Evolutionary conservation across 768 basidiomycete genomes (phyloP).

Genomic region (Lactarius indigo): DNA sequence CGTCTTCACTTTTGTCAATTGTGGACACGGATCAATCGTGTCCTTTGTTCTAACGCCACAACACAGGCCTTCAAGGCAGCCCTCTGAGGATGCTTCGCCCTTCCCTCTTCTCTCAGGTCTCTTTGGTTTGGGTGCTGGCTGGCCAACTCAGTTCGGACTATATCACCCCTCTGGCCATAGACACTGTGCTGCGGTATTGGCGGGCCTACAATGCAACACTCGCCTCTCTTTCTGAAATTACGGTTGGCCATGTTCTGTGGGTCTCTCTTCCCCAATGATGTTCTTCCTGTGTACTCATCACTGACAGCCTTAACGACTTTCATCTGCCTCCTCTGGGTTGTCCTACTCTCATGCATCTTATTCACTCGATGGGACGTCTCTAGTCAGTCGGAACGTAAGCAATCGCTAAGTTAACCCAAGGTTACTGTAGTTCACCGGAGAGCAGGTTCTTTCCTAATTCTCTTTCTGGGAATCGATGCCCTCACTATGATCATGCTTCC

Average conservation of each 20-base stretch:
- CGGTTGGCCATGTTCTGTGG: constrained; percentile 30
- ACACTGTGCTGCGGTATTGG: not conserved
- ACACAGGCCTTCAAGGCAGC: not conserved
- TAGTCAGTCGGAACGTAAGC: constrained; percentile 46
- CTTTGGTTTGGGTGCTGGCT: constrained; percentile 11
- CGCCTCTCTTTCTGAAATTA: constrained; percentile 28
- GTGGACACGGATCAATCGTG: not conserved
- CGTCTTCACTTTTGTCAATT: not conserved
- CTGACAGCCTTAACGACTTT: constrained; percentile 42
- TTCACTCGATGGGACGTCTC: constrained; percentile 46
- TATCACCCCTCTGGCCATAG: not conserved
- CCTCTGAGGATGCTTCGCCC: not conserved
- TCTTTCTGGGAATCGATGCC: constrained; percentile 42
- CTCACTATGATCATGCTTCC: constrained; percentile 42
- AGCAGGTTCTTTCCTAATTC: constrained; percentile 44
- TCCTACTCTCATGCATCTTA: constrained; percentile 44
- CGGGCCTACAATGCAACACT: constrained; percentile 26
- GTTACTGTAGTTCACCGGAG: not conserved
- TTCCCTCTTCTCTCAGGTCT: not conserved
- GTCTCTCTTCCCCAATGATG: constrained; percentile 6
- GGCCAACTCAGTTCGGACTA: constrained; percentile 17
- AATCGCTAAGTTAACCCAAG: not conserved
- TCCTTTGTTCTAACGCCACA: constrained; percentile 16
- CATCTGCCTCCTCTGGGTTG: constrained; percentile 47
- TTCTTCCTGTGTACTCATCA: constrained; percentile 1